A percentile compares a stretch with the other conserved stretches of the same genome.
Conservation (phyloP, 768 basidiomycete species). For the Mycena vulgaris region DNA sequence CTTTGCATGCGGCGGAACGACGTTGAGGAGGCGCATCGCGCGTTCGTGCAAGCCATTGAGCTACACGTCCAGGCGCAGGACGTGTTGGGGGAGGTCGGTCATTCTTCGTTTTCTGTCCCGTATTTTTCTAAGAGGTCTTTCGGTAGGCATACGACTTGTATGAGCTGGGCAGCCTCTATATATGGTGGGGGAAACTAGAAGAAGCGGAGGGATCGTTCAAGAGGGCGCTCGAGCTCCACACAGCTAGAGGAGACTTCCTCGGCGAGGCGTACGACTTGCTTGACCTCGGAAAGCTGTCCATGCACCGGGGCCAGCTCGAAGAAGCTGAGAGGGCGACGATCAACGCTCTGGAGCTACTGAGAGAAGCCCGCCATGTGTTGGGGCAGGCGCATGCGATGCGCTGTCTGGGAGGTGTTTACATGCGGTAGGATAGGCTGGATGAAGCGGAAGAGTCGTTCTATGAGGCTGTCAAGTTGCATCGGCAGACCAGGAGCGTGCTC, state of each 20-base stretch:
- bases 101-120: background rate
- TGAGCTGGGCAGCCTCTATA: constrained; percentile 34
- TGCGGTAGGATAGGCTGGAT: constrained; percentile 36
- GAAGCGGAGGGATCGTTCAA: constrained; percentile 31
- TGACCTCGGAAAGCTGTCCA: constrained; percentile 36
- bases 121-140: background rate
- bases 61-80: constrained; percentile 33
- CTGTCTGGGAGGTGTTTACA: constrained; percentile 35
- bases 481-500: constrained; percentile 29
- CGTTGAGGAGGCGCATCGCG: constrained; percentile 29
- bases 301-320: constrained; percentile 30
- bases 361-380: constrained; percentile 15
- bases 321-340: constrained; percentile 28
- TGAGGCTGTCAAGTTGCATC: constrained; percentile 37
- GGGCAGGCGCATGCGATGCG: constrained; percentile 35
- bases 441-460: constrained; percentile 38
- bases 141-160: constrained; percentile 33
- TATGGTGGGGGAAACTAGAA: constrained; percentile 36
- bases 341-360: constrained; percentile 26
- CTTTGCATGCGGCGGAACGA: constrained; percentile 38
- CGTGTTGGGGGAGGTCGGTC: constrained; percentile 29
- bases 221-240: constrained; percentile 32
- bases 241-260: background rate
- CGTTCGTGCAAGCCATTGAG: constrained; percentile 25
- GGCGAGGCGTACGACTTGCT: constrained; percentile 35